These are phyloP conservation scores for Zanthoxylum bungeanum DNA, from an alignment of 345 rosid genomes.

Conservation along the genomic window DNA sequence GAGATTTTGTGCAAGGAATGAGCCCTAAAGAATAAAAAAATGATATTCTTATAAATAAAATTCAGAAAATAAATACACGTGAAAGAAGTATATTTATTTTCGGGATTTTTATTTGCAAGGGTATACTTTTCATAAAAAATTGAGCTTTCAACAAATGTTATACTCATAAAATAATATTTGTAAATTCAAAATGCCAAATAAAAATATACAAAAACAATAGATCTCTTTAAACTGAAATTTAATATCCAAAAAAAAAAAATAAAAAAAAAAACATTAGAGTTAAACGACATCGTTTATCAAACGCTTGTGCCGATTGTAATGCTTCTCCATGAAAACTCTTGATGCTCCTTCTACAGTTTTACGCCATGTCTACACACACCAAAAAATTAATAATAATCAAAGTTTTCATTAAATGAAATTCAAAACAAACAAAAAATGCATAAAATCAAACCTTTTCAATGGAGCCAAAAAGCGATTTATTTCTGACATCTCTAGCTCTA, in stretches of 20 bases:
- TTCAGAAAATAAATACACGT: no score
- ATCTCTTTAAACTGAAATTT: not conserved
- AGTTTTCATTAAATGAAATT: not conserved
- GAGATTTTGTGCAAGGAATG: no score
- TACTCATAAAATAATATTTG: no score
- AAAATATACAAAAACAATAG: not conserved
- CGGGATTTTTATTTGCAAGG: no score
- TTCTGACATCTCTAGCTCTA: constrained; percentile 37
- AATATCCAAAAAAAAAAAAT: no score
- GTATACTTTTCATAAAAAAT: no score
- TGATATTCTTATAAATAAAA: no score
- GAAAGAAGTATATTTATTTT: no score
- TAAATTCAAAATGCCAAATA: no score
- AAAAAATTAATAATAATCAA: not conserved
- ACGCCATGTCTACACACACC: constrained; percentile 69
- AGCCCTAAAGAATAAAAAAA: no score
- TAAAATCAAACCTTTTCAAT: constrained; percentile 49
- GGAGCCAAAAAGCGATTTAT: constrained; percentile 52
- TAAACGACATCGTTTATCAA: constrained; percentile 60
- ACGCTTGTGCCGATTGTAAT: constrained; percentile 72
- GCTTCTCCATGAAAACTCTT: constrained; percentile 67
- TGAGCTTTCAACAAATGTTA: no score
- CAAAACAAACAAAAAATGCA: not conserved
- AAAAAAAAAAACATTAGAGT: not conserved
- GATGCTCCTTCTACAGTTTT: constrained; percentile 86